Evolutionary conservation across 2,329 filamentous ascomycete genomes (phyloP), one percentile per base, ranked within the genome.

Genomic region (Hymenoscyphus repandus): DNA sequence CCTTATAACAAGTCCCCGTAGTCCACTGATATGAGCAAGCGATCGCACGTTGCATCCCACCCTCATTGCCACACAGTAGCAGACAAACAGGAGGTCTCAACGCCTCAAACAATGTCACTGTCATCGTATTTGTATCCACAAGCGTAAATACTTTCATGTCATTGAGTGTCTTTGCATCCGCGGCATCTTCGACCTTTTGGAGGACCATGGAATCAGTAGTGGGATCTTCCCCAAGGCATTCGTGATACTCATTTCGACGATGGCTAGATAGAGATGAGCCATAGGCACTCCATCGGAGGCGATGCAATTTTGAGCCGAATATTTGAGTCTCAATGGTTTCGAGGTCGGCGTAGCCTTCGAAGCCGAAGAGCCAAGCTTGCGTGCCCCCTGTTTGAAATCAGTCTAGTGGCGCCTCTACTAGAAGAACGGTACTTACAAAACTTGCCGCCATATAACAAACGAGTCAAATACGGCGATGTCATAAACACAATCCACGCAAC

Each of bases 21-120:
- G 17, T 45, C 34, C 46, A 51, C 33, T 59, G 52, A 39, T 58
- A 62, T 15, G 56, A 58, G 40, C 63, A 68, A 11, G 64, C 38
- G 11, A 68, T 51, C 1, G 62, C 62, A 6, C 64, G 52, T 34
- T 63, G 44, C 64, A 67, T 67, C 1, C 66, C 66, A 5, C 65
- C 62, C 47, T 68, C 64, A 2, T 55, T 53, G 10, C 63, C 66
- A 36, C 60, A 63, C 18, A 67, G 50, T 7, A 68, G 51, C 2
- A 62, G 60, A 5, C 62, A 64, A 1, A 57, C 58, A 2, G 66
- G 65, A 9, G 64, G 65, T 33, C 63, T 57, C 49, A 60, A 54
- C 1, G 65, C 61, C 34, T 58, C 47, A 47, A 68, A 66, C 5
- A 66, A 53, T 11, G 59, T 64, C 9, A 67, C 66, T 17, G 53